Percentiles rank a stretch among this genome's conserved stretches.
These are phyloP conservation scores for Synchytrium microbalum DNA, from an alignment of 371 early-diverging fungal species.

Conservation along the genomic window DNA sequence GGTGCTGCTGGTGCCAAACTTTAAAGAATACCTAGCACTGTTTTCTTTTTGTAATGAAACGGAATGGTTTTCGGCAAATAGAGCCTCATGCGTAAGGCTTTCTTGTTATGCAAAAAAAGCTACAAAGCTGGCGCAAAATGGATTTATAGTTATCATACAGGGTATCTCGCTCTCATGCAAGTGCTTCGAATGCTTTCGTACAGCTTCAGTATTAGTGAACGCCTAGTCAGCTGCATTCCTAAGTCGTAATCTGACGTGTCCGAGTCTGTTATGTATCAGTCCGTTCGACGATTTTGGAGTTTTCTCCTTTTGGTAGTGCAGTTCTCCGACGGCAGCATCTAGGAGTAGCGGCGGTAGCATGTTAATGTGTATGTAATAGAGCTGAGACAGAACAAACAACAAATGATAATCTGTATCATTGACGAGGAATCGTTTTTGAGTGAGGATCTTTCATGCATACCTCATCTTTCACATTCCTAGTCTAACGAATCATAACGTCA, in stretches of 20 bases:
- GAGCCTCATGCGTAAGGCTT: too few species aligned
- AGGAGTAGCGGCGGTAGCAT: constrained; percentile 63
- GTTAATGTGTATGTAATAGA: constrained; percentile 66
- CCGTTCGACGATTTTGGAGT: constrained; percentile 7
- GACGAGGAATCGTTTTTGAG: neutral
- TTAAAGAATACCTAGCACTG: too few species aligned
- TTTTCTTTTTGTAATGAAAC: too few species aligned
- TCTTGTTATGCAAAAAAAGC: too few species aligned
- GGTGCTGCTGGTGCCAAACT: too few species aligned
- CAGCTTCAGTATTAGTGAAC: constrained; percentile 3
- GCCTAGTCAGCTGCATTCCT: constrained; percentile 12
- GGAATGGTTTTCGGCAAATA: too few species aligned
- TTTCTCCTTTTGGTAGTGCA: neutral
- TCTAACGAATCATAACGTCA: constrained; percentile 72
- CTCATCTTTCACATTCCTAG: constrained; percentile 63
- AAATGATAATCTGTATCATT: too few species aligned
- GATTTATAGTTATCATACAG: too few species aligned
- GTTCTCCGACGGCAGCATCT: constrained; percentile 27
- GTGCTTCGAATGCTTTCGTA: too few species aligned
- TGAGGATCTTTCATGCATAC: constrained; percentile 7
- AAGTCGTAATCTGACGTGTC: constrained; percentile 1
- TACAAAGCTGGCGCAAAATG: too few species aligned
- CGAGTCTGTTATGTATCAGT: constrained; percentile 13
- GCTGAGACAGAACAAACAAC: constrained; percentile 21
- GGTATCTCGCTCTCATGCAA: too few species aligned